Base-by-base conservation (phyloP, 2,329 filamentous ascomycete genomes). In the Pseudonectria buxi region DNA sequence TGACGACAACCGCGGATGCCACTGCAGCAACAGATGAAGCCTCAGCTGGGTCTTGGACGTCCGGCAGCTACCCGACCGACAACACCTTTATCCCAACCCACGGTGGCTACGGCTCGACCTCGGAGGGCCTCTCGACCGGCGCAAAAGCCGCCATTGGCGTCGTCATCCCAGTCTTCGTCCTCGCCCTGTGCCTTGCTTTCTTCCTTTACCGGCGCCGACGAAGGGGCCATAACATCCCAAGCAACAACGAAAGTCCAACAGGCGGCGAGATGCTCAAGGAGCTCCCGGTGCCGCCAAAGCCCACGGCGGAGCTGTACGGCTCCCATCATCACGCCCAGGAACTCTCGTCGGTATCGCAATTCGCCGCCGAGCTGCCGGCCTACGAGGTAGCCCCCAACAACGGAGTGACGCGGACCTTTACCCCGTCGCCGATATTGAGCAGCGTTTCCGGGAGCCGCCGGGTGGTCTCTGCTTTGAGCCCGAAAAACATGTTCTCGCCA, bases 191-290 rank as follows among this genome's bases (percentile, higher is more conserved):
- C 5, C 36, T 45, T 1, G 51, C 44, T 3, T 36, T 47, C 6
- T 54, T 60, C 34, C 37, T 59, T 30, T 53, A 48, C 45, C 55
- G 51, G 39, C 46, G 57, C 13, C 49, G 53, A n/a, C 50, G 43
- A 32, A 43, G 41, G 36, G 34, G 39, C 14, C 44, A 27, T 14
- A 13, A 28, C 13, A 22, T 26, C 26, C 12, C 11, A 15, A 10
- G 26, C 4, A 16, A 7, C 26, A 7, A 33, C 26, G 6, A 5
- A 22, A 22, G 27, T n/a, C 27, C 26, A 27, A 24, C 28, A 4
- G 30, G 32, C 14, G 30, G 30, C 10, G 26, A 41, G 15, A 29
- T 15, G 7, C 33, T 35, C 24, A 44, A 37, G 18, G 42, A 45
- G 13, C 32, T 47, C 3, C 33, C n/a, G n/a, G n/a, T n/a, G n/a